Evolutionary conservation across 108 stramenopile genomes (phyloP), one percentile per base, ranked within the genome.

Genomic region (Seminavis robusta): DNA sequence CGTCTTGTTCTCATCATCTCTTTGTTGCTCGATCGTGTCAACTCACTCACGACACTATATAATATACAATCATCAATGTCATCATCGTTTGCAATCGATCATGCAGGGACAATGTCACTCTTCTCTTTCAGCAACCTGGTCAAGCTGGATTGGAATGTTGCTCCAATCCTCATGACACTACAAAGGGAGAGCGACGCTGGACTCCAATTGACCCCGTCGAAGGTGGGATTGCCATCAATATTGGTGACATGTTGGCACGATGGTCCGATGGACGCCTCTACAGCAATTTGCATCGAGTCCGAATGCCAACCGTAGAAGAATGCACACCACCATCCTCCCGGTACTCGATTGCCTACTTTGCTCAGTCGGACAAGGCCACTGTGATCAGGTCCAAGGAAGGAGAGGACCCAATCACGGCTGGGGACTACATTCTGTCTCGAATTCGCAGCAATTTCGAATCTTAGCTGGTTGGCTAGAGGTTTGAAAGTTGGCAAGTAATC

Each of bases 241-340:
- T 79, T 50, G 78, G 78, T 11, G 78, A 79, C 41, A 79, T 79
- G 78, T 50, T 79, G 1, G 31, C 47, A 3, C 52, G 73, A 6
- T 79, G 78, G 78, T 41, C 44, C 42, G 65, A 75, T 51, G 65
- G 66, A 8, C 25, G 40, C 15, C 27, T 78, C 11, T 53, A 58
- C 48, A 69, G 67, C 10, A 79, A 79, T 45, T 49, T 74, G 60
- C 78, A 79, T 51, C 69, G 78, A 29, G 78, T 79, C 16, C 59
- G 78, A 16, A 56, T 72, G 69, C 78, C 78, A n/a, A 64, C 47
- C 5, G 33, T 20, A 0, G 77, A 47, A 10, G 65, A 77, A 52
- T 61, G 63, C 20, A 47, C 27, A 23, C 54, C 59, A 5, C 49
- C 63, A 10, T 26, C 25, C 24, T 57, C 73, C 10, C 49, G 78